Conservation (phyloP, 441 rosid genomes). For the Macaranga tanarius region DNA sequence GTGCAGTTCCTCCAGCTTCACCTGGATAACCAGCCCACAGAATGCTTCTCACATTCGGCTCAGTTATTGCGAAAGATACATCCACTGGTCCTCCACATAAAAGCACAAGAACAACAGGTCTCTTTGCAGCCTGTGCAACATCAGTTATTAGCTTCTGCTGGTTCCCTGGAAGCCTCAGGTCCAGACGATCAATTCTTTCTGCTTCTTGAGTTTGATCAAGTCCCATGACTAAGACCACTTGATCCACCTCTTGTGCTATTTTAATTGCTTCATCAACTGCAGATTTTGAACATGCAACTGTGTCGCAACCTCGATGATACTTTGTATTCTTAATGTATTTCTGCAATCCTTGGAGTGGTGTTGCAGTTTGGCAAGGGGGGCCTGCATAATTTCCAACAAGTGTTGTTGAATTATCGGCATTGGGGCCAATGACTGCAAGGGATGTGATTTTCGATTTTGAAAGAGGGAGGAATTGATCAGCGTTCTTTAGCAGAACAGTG, state of each 20-base stretch:
- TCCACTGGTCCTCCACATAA: conserved; percentile 92
- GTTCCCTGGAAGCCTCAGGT: conserved; percentile 70
- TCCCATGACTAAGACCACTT: conserved; percentile 77
- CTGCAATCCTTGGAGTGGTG: conserved; percentile 62
- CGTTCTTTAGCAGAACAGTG: conserved; percentile 72
- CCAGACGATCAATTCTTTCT: conserved; percentile 63
- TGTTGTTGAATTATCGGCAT: conserved; percentile 46
- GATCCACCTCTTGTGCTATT: conserved; percentile 54
- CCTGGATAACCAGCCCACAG: conserved; percentile 93
- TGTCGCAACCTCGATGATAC: conserved; percentile 55
- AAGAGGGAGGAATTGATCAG: conserved; percentile 49
- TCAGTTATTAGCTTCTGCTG: conserved; percentile 62
- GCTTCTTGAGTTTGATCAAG: conserved; percentile 68
- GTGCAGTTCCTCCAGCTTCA: conserved; percentile 76
- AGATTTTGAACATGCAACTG: conserved; percentile 54
- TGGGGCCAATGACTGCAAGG: conserved; percentile 79
- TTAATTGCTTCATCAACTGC: conserved; percentile 45
- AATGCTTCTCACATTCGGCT: conserved; percentile 59
- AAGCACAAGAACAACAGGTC: conserved; percentile 59
- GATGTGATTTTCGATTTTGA: conserved; percentile 40
- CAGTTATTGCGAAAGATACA: conserved; percentile 58
- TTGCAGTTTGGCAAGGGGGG: conserved; percentile 52
- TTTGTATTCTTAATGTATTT: conserved; percentile 42
- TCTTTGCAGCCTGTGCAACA: conserved; percentile 62
- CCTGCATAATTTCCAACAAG: conserved; percentile 78